Evolutionary conservation across 306 rosid species (phyloP), one percentile per base, ranked within the genome.

Genomic region (Herpetospermum pedunculosum): DNA sequence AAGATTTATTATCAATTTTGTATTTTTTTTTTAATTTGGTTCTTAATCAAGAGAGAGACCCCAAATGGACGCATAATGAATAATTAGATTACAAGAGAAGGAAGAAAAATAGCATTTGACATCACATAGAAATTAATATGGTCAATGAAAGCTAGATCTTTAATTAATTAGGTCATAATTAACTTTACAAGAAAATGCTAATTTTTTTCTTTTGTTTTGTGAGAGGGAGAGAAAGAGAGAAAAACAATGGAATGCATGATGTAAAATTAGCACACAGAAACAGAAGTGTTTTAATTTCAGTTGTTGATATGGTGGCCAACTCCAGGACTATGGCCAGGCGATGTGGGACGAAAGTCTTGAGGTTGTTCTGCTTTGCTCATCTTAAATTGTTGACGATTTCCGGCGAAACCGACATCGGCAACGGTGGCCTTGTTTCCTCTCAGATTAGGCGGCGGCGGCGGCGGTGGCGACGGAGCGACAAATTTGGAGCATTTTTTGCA

Each of bases 281-380:
- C 2, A 3, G 52, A 15, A 9, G 37, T 14, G 53, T 4, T 49
- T 4, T n/a, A n/a, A n/a, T n/a, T 69, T 81, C 67, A 81, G 40
- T 82, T 82, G 74, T 80, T 67, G 75, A 82, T 57, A 34, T 79
- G 77, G 54, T 85, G 89, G 46, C 87, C 89, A 74, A 83, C 85
- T 6, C 85, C 89, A 2, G 89, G 89, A 34, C 89, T 83, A 29
- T 83, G 87, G 10, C 87, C 87, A 0, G 89, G 89, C 35, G 76
- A n/a, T 19, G 89, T 85, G 35, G 89, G 87, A 44, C 87, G 81
- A 65, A 83, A 85, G 57, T 78, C 79, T 62, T 80, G 80, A 21
- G 71, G 69, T 54, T 64, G 50, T 23, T 75, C 79, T 2, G 23
- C 57, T 77, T 85, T 77, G 55, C 76, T 77, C 25, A 64, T 43